Percentiles rank a stretch among this genome's conserved stretches.
Evolutionary conservation across 2,329 filamentous ascomycete genomes (phyloP).

Genomic region (Fonsecaea monophora): DNA sequence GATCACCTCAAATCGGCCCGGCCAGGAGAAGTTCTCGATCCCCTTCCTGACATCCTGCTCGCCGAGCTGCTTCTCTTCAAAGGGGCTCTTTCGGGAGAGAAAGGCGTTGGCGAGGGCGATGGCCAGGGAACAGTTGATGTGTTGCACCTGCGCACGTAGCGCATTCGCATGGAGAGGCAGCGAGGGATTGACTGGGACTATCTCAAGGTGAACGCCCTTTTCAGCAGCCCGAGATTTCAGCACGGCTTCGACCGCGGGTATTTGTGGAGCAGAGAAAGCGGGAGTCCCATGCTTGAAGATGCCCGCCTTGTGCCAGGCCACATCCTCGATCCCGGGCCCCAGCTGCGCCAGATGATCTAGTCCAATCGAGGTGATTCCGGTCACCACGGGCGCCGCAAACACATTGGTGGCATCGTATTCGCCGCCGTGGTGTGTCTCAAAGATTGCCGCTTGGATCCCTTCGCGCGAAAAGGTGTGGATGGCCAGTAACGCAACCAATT

Average conservation of each 20-base stretch:
- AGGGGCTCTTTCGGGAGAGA: constrained; percentile 5
- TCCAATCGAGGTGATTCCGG: constrained; percentile 79
- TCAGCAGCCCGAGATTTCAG: constrained; percentile 62
- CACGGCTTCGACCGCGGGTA: constrained; percentile 60
- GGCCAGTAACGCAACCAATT: constrained; percentile 86
- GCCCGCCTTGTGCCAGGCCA: constrained; percentile 90
- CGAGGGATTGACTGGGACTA: constrained; percentile 7
- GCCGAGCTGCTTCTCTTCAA: neutral
- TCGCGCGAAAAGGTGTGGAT: constrained; percentile 80
- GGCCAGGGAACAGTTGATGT: constrained; percentile 19
- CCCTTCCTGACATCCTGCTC: constrained; percentile 9
- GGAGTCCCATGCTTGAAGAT: constrained; percentile 69
- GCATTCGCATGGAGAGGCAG: constrained; percentile 6
- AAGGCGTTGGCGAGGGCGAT: constrained; percentile 12
- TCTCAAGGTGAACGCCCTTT: constrained; percentile 54
- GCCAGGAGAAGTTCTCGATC: constrained; percentile 19
- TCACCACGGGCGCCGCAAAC: constrained; percentile 70
- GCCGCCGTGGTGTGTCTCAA: constrained; percentile 92
- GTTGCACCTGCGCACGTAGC: constrained; percentile 10
- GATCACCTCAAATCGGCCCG: constrained; percentile 12
- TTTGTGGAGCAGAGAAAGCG: constrained; percentile 51
- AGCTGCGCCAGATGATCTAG: constrained; percentile 84
- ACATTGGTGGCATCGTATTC: constrained; percentile 93
- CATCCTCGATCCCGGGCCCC: constrained; percentile 76
- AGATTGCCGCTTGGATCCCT: constrained; percentile 76